phyloP scores from a whole-genome alignment of 495 filamentous ascomycete genomes.

The Friedmanniomyces endolithicus region DNA sequence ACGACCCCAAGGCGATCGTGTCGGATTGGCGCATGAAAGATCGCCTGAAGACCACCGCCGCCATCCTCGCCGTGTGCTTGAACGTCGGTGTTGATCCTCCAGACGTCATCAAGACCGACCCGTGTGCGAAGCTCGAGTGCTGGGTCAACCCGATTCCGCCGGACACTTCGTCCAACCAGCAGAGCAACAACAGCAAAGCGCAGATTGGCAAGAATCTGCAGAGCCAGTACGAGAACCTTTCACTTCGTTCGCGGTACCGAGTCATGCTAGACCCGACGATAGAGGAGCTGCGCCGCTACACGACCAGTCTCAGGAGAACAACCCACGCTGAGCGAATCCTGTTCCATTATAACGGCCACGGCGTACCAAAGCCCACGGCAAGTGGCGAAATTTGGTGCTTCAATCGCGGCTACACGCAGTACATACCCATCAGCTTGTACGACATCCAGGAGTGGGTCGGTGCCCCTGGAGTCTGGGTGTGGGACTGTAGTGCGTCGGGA shows the following conservation, averaged over 20 bases:
- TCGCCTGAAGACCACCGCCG: slow-evolving; percentile 89
- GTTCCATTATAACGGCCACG: slow-evolving; percentile 97
- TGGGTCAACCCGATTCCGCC: slow-evolving; percentile 87
- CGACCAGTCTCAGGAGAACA: slow-evolving; percentile 72
- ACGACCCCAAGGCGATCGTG: slow-evolving; percentile 54
- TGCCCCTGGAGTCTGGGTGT: slow-evolving; percentile 90
- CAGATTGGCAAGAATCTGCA: slow-evolving; percentile 92
- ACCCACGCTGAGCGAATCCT: slow-evolving; percentile 91
- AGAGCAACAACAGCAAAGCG: slow-evolving; percentile 65
- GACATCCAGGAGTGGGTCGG: slow-evolving; percentile 94
- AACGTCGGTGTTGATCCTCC: slow-evolving; percentile 97
- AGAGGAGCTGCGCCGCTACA: slow-evolving; percentile 93
- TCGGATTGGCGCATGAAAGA: slow-evolving; percentile 97
- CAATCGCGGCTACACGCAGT: slow-evolving; percentile 97
- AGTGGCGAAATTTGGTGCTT: slow-evolving; percentile 99
- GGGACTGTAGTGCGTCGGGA: slow-evolving; percentile 90
- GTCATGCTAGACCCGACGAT: slow-evolving; percentile 91
- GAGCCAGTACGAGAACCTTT: slow-evolving; percentile 87
- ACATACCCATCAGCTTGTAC: slow-evolving; percentile 92
- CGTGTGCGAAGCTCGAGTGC: slow-evolving; percentile 84
- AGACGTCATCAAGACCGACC: slow-evolving; percentile 87
- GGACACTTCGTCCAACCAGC: slow-evolving; percentile 26
- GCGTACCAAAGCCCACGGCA: slow-evolving; percentile 89
- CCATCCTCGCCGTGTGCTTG: slow-evolving; percentile 82
- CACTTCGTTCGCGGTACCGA: slow-evolving; percentile 88